Evolutionary conservation across 805 yeast species (phyloP).

Genomic region (Metahyphopichia silvanorum): DNA sequence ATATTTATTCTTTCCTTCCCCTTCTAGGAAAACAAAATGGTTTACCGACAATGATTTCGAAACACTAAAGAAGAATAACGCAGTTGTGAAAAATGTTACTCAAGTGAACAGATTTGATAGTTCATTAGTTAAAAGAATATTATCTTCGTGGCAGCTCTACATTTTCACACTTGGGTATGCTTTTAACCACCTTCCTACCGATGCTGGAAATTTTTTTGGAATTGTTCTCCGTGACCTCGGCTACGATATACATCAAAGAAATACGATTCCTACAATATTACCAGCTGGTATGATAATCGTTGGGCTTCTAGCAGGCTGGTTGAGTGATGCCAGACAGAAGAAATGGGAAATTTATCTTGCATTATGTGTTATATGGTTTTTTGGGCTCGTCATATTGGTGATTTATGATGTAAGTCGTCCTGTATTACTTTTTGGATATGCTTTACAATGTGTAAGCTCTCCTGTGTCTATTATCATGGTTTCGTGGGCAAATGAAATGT

Average conservation of each 20-base stretch:
- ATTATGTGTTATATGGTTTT: constrained; percentile 7
- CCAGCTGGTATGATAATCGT: constrained; percentile 3
- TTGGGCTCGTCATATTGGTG: constrained; percentile 8
- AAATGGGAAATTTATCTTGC: constrained; percentile 3
- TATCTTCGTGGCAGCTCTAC: constrained; percentile 31
- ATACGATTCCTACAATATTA: constrained; percentile 4
- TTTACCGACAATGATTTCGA: constrained; percentile 56
- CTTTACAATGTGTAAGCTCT: constrained; percentile 11
- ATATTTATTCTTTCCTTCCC: constrained; percentile 20
- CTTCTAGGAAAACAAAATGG: constrained; percentile 37
- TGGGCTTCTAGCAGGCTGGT: constrained; percentile 2
- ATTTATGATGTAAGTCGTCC: constrained; percentile 7
- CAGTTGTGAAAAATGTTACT: constrained; percentile 13
- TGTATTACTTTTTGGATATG: constrained; percentile 10
- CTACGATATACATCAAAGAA: constrained; percentile 11
- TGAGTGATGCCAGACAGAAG: constrained; percentile 2
- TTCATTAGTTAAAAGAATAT: constrained; percentile 22
- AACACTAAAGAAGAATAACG: constrained; percentile 40
- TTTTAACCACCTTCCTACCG: constrained; percentile 47
- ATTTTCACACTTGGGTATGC: constrained; percentile 37
- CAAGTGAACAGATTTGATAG: constrained; percentile 21
- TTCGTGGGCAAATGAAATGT: constrained; percentile 14
- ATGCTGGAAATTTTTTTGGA: constrained; percentile 41
- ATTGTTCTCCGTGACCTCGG: constrained; percentile 6
- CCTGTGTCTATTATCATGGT: constrained; percentile 11